Percentiles rank a stretch among this genome's conserved stretches.
phyloP scores from a whole-genome alignment of 2,329 filamentous ascomycete genomes.

The Fusarium floridanum region DNA sequence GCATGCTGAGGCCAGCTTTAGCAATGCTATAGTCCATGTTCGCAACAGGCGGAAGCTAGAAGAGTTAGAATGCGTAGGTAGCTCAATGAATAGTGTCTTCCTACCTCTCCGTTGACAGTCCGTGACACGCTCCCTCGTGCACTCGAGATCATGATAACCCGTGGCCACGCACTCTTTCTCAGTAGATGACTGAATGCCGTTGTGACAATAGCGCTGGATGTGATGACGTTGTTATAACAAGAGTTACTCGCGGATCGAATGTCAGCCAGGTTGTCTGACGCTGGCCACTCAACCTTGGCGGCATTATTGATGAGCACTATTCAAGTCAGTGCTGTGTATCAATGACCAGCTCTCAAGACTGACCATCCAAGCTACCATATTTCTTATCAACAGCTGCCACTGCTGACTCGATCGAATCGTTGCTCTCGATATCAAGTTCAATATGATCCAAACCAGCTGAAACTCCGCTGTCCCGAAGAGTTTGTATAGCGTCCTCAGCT shows the following conservation, averaged over 20 bases:
- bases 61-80: background rate
- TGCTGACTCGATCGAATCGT: conserved; percentile 1
- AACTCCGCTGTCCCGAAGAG: background rate
- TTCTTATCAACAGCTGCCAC: background rate
- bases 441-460: background rate
- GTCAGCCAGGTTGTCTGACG: background rate
- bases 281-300: background rate
- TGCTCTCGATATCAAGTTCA: conserved; percentile 11
- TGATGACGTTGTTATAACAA: conserved; percentile 19
- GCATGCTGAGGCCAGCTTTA: conserved; percentile 17
- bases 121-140: conserved; percentile 10
- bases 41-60: conserved; percentile 15
- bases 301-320: conserved; percentile 17
- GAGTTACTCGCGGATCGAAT: conserved; percentile 3
- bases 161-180: background rate
- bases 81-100: accelerated
- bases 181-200: background rate
- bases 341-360: background rate
- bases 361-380: background rate
- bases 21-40: conserved; percentile 22
- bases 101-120: conserved; percentile 2
- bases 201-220: background rate
- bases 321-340: accelerated
- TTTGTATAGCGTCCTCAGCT: background rate
- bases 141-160: conserved; percentile 23